Conservation (phyloP, 257 asterid genomes). For the Buddleja alternifolia region DNA sequence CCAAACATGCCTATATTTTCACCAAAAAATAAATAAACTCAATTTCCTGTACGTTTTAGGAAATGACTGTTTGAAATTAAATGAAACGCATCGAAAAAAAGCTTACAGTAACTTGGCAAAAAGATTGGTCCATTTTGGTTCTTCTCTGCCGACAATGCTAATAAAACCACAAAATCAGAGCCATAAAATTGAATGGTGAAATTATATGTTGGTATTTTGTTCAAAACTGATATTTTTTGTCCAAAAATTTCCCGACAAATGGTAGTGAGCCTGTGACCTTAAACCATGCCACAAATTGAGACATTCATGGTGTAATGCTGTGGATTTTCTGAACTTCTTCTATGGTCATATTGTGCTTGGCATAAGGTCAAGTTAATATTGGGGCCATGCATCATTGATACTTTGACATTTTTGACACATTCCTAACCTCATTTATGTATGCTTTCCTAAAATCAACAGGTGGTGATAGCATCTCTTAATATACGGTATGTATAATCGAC, state of each 20-base stretch:
- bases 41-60: no score
- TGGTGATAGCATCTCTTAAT: background rate
- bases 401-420: slow-evolving; percentile 27
- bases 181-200: background rate
- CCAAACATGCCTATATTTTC: no score
- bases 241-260: background rate
- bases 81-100: no score
- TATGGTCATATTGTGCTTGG: slow-evolving; percentile 33
- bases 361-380: background rate
- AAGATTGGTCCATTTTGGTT: background rate
- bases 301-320: slow-evolving; percentile 27
- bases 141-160: background rate
- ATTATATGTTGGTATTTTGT: background rate
- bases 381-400: background rate
- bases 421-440: slow-evolving; percentile 19
- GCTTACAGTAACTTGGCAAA: no score
- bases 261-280: background rate
- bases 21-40: no score
- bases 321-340: slow-evolving; percentile 28
- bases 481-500: no score
- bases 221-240: background rate
- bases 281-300: slow-evolving; percentile 26
- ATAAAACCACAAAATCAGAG: no score
- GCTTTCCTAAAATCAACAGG: background rate
- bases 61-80: no score